A percentile compares a stretch with the other conserved stretches of the same genome.
Conservation (phyloP, 2,329 filamentous ascomycete genomes). For the Cladosporium sp. region DNA sequence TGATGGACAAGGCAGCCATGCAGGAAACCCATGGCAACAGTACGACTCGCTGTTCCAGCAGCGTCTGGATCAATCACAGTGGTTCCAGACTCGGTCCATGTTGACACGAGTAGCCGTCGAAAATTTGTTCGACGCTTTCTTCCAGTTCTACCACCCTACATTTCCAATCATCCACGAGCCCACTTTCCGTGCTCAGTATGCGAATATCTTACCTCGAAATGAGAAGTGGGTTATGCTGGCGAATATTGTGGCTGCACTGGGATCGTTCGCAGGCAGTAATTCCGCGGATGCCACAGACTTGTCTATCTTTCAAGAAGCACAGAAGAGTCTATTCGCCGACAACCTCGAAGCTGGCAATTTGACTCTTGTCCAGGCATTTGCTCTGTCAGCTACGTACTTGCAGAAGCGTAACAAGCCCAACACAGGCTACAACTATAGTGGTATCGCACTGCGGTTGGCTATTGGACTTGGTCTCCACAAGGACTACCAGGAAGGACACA, state of each 20-base stretch:
- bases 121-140: conserved; percentile 11
- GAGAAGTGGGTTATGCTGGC: conserved; percentile 8
- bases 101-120: conserved; percentile 8
- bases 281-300: conserved; percentile 6
- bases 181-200: conserved; percentile 7
- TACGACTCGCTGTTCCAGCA: conserved; percentile 9
- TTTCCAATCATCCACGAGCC: conserved; percentile 10
- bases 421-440: conserved; percentile 50
- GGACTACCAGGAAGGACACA: conserved; percentile 27
- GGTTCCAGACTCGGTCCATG: conserved; percentile 5
- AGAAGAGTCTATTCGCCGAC: conserved; percentile 7
- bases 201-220: background rate
- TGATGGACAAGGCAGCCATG: background rate
- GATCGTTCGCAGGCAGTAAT: conserved; percentile 6
- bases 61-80: conserved; percentile 5
- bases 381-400: conserved; percentile 42
- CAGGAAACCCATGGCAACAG: background rate
- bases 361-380: conserved; percentile 16
- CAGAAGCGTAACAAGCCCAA: conserved; percentile 51
- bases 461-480: conserved; percentile 48
- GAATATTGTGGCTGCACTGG: conserved; percentile 7
- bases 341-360: conserved; percentile 9
- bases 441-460: conserved; percentile 48
- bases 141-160: conserved; percentile 8
- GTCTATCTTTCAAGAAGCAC: conserved; percentile 8